Conservation (phyloP, 2,329 filamentous ascomycete genomes). For the Stachybotrys echinatus region DNA sequence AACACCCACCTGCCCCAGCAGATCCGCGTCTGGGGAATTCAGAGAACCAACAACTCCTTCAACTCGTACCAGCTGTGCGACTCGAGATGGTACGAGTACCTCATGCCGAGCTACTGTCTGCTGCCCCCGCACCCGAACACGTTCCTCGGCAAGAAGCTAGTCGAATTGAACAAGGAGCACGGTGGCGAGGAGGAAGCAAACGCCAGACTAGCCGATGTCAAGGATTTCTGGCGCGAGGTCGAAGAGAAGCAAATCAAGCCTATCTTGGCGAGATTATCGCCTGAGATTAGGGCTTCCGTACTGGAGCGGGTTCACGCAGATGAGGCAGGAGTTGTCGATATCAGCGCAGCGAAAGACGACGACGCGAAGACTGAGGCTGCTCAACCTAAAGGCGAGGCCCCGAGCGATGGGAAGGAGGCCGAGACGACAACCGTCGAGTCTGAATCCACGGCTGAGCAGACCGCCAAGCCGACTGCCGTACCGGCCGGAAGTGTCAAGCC, state of each 20-base stretch:
- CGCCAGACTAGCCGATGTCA: slow-evolving; percentile 69
- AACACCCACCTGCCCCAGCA: slow-evolving; percentile 79
- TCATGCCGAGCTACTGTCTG: slow-evolving; percentile 90
- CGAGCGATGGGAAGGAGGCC: slow-evolving; percentile 7
- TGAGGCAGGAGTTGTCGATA: slow-evolving; percentile 10
- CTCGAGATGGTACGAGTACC: slow-evolving; percentile 93
- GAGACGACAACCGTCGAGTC: too few species aligned
- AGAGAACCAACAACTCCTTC: slow-evolving; percentile 84
- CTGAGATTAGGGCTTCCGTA: slow-evolving; percentile 58
- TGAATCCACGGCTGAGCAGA: slow-evolving; percentile 13
- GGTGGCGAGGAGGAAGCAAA: slow-evolving; percentile 65
- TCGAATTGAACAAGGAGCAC: slow-evolving; percentile 69
- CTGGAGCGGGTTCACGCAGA: slow-evolving; percentile 52
- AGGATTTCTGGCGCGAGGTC: slow-evolving; percentile 74
- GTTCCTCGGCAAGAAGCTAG: slow-evolving; percentile 76
- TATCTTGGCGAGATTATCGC: slow-evolving; percentile 56
- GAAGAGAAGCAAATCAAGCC: slow-evolving; percentile 78
- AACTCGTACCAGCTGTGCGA: slow-evolving; percentile 94
- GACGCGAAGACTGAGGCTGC: background rate
- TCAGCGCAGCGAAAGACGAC: background rate
- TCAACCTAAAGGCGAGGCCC: background rate
- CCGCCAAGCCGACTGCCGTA: slow-evolving; percentile 13
- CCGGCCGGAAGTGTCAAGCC: slow-evolving; percentile 26
- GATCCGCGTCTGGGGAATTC: slow-evolving; percentile 92
- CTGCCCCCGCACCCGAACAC: slow-evolving; percentile 87